phyloP scores from a whole-genome alignment of 768 basidiomycete species.

The Tricholoma sp. region DNA sequence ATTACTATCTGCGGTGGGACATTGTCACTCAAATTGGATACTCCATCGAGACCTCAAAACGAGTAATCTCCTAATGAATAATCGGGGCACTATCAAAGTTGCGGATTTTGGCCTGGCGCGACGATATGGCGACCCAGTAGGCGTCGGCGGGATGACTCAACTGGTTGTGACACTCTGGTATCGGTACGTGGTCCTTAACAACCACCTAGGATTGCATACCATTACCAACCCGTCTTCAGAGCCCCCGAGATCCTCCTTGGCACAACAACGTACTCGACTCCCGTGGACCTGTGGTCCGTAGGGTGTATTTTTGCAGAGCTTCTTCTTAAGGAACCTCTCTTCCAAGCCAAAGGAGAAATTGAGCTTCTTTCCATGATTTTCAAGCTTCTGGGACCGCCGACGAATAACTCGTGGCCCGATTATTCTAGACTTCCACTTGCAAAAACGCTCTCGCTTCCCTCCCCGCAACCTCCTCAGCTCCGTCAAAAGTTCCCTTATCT shows the following conservation, averaged over 20 bases:
- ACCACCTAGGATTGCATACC: slow-evolving; percentile 2
- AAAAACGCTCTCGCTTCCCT: slow-evolving; percentile 71
- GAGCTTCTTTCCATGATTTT: slow-evolving; percentile 94
- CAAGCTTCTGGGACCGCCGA: slow-evolving; percentile 92
- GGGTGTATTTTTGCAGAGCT: slow-evolving; percentile 98
- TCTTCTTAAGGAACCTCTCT: slow-evolving; percentile 91
- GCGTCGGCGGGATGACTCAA: slow-evolving; percentile 95
- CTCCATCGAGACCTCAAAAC: slow-evolving; percentile 97
- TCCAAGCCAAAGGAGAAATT: slow-evolving; percentile 93
- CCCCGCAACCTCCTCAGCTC: slow-evolving; percentile 70
- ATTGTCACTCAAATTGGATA: slow-evolving; percentile 97
- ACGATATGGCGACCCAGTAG: slow-evolving; percentile 94
- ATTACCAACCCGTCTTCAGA: slow-evolving; percentile 35
- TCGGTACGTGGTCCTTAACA: slow-evolving; percentile 49
- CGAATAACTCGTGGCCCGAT: slow-evolving; percentile 80
- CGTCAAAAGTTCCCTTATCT: slow-evolving; percentile 85
- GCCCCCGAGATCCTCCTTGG: slow-evolving; percentile 95
- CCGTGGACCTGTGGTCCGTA: slow-evolving; percentile 97
- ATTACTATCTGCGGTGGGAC: slow-evolving; percentile 85
- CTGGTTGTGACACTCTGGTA: slow-evolving; percentile 99
- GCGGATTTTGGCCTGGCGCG: slow-evolving; percentile 97
- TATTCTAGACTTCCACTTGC: slow-evolving; percentile 75
- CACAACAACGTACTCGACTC: slow-evolving; percentile 89
- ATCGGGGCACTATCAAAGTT: slow-evolving; percentile 96
- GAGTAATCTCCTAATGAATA: slow-evolving; percentile 97